Base-by-base conservation (phyloP, 2,329 filamentous ascomycete genomes). In the Pseudocercospora macadamiae region DNA sequence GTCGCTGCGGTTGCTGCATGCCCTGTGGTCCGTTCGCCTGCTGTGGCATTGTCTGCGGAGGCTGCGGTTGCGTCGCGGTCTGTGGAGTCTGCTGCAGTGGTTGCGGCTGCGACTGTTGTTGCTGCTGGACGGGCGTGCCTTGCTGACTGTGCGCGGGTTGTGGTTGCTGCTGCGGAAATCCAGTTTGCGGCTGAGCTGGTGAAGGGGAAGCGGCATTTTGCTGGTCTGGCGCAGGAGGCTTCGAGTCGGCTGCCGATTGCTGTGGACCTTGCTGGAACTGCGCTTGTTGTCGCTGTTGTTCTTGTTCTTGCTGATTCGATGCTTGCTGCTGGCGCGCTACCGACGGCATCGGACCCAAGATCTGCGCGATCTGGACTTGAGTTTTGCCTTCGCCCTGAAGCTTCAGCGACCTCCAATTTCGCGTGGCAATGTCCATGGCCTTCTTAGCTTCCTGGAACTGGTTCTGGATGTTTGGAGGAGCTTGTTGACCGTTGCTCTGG, bases 51-150 rank as follows among this genome's bases (percentile, higher is more conserved):
- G 64, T 60, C 53, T 70, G 70, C 19, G 54, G 37, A 23, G 62
- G 45, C 48, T 63, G 61, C n/a, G 69, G 69, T 47, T 48, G 53
- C 39, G 55, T 53, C 36, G 55, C 55, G 42, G 54, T 52, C 32
- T 71, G 69, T 61, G 74, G 72, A 21, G 68, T 65, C 53, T 74
- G 73, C 57, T 68, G 69, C 10, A 55, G 52, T 54, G 42, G 58
- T 39, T 59, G 60, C 42, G 57, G 61, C 34, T 64, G 61, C 18
- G 66, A 65, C 39, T 70, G 68, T 19, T 65, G 62, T 51, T 71
- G 66, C 58, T 63, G 55, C 42, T 63, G 66, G 19, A 58, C 39
- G 58, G 65, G 60, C 34, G 60, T 62, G 39, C 51, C 52, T 56
- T 62, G 64, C 42, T 63, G 63, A 26, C 63, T 64, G 42, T 57